These are phyloP conservation scores for Aspergillus eucalypticola DNA, from an alignment of 2,329 filamentous ascomycete genomes.

Conservation along the genomic window DNA sequence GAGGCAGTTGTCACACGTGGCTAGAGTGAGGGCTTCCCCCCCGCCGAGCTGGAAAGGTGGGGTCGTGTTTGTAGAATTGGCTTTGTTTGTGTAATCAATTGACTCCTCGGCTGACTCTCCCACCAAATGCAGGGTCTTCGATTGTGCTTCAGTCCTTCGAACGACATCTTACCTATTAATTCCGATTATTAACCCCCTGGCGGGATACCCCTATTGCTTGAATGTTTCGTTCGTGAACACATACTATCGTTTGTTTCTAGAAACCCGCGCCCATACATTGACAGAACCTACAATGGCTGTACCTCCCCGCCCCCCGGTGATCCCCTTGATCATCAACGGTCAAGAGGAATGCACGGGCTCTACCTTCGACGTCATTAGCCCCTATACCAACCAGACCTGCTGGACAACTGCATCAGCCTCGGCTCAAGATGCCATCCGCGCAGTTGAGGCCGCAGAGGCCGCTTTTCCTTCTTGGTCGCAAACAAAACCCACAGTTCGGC, in stretches of 20 bases:
- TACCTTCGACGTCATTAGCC: slow-evolving; percentile 54
- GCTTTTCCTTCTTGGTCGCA: slow-evolving; percentile 69
- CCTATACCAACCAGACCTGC: slow-evolving; percentile 53
- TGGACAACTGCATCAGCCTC: slow-evolving; percentile 57
- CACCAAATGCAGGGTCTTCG: background rate
- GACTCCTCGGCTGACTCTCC: background rate
- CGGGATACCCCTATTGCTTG: background rate
- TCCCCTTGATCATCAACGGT: slow-evolving; percentile 44
- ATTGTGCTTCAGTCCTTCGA: background rate
- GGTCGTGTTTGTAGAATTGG: background rate
- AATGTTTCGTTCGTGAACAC: background rate
- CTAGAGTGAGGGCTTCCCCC: background rate
- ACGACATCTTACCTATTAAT: background rate
- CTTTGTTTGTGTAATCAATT: background rate
- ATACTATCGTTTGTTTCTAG: no score
- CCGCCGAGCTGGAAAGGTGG: background rate
- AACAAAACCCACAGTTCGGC: slow-evolving; percentile 60
- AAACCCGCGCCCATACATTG: background rate
- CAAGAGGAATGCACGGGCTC: slow-evolving; percentile 31
- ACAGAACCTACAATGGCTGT: slow-evolving; percentile 10
- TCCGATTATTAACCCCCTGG: background rate
- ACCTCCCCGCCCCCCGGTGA: slow-evolving; percentile 18
- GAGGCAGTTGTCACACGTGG: background rate
- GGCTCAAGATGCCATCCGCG: slow-evolving; percentile 45
- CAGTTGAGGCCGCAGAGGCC: slow-evolving; percentile 58